These are phyloP conservation scores for Pleurotus sapidus DNA, from an alignment of 768 basidiomycete genomes.

Conservation along the genomic window DNA sequence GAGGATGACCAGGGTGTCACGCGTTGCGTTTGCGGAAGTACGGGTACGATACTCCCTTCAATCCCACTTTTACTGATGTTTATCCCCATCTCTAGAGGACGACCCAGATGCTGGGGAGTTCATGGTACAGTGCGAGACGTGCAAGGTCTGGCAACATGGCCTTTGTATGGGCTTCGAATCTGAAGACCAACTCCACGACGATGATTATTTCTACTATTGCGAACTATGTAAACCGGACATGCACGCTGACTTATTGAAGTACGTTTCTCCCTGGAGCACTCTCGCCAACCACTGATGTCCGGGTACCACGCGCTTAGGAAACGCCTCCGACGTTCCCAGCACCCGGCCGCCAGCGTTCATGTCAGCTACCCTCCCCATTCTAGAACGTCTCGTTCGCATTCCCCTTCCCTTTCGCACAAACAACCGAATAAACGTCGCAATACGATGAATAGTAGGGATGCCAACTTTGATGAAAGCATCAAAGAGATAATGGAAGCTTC, in stretches of 20 bases:
- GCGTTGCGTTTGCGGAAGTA: slow-evolving; percentile 83
- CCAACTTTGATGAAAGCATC: slow-evolving; percentile 86
- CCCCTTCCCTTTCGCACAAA: slow-evolving; percentile 54
- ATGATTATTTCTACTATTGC: slow-evolving; percentile 94
- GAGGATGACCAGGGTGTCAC: slow-evolving; percentile 66
- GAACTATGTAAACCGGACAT: slow-evolving; percentile 89
- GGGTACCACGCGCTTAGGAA: slow-evolving; percentile 39
- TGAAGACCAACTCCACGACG: slow-evolving; percentile 67
- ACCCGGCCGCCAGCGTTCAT: slow-evolving; percentile 57
- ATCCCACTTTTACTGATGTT: slow-evolving; percentile 14
- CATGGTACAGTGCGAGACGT: slow-evolving; percentile 97
- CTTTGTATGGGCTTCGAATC: slow-evolving; percentile 91
- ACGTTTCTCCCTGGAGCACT: slow-evolving; percentile 24
- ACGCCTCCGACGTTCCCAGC: slow-evolving; percentile 47
- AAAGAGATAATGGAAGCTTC: slow-evolving; percentile 75
- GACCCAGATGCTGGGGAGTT: slow-evolving; percentile 87
- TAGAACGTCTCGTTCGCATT: slow-evolving; percentile 75
- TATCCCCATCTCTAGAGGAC: slow-evolving; percentile 50
- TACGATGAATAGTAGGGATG: slow-evolving; percentile 97
- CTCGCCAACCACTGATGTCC: slow-evolving; percentile 16
- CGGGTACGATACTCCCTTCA: slow-evolving; percentile 44
- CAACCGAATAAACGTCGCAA: slow-evolving; percentile 84
- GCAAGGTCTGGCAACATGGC: slow-evolving; percentile 98
- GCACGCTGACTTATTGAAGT: slow-evolving; percentile 83
- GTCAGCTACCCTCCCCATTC: slow-evolving; percentile 44